Base-by-base conservation (phyloP, 768 basidiomycete species). In the Cytidiella melzeri region DNA sequence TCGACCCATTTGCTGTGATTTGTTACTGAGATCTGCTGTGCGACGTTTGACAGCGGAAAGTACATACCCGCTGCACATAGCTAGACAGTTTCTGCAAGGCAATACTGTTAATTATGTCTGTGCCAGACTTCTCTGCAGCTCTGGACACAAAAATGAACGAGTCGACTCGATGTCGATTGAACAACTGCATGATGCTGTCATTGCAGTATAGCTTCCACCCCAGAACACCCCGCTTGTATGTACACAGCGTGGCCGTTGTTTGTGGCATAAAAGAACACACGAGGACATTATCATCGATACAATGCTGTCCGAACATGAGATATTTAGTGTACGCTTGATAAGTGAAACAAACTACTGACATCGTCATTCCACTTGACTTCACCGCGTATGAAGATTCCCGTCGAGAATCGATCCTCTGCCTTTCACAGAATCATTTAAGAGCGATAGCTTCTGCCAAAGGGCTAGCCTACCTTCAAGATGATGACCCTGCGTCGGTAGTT, bases 371-470 rank as follows among this genome's bases (percentile, higher is more conserved):
- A 82, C 20, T 72, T 65, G 18, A 83, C 72, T 1, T 73, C 61
- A 3, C 83, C 82, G 36, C 77, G 67, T 60, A 84, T 77, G 60
- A 84, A 84, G 11, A 86, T 75, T 0, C 79, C 81, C 21, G 83
- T 62, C 1, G 80, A 65, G 54, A 84, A 84, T 3, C 83, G 70
- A 20, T 77, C 73, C 50, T 83, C 81, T 1, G 77, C 77, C 83
- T 84, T 34, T n/a, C n/a, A n/a, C n/a, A n/a, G n/a, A n/a, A n/a
- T n/a, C n/a, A n/a, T n/a, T n/a, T n/a, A n/a, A n/a, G n/a, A n/a
- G n/a, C n/a, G n/a, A n/a, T n/a, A 23, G 12, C 3, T 21, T 38
- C 6, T 43, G 30, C 18, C 34, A 19, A n/a, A 36, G 26, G 42
- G n/a, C n/a, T n/a, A n/a, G 15, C 64, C 6, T 45, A 83, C 83